Percentiles rank a stretch among this genome's conserved stretches.
Evolutionary conservation across 257 asterid genomes (phyloP).

Genomic region (Plantago ovata): DNA sequence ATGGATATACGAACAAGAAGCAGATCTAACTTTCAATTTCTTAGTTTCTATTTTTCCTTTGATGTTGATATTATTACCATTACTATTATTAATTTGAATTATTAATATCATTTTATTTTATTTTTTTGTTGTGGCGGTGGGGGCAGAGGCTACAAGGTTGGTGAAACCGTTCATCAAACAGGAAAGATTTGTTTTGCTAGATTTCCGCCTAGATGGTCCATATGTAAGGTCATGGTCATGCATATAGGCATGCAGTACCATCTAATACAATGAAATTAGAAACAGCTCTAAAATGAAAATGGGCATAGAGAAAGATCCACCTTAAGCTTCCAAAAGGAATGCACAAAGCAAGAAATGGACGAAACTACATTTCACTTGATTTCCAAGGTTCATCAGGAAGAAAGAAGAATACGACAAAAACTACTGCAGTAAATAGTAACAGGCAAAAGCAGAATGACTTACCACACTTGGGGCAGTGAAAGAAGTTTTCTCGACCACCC

Average conservation of each 20-base stretch:
- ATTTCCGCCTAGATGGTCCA: no score
- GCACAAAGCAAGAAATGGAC: not conserved
- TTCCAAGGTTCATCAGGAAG: conserved; percentile 10
- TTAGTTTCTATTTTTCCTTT: no score
- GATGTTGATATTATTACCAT: no score
- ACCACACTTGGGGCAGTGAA: conserved; percentile 93
- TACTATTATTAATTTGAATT: no score
- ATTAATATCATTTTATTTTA: no score
- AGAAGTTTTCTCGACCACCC: conserved; percentile 82
- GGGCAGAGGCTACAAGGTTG: no score
- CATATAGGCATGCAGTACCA: no score
- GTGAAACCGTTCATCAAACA: no score
- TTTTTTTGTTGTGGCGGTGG: no score
- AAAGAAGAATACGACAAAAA: not conserved
- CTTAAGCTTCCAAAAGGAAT: not conserved
- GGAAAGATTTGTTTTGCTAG: no score
- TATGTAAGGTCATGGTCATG: no score
- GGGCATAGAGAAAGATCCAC: not conserved
- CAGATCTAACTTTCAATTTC: conserved; percentile 1
- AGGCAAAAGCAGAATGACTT: conserved; percentile 17
- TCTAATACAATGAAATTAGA: not conserved
- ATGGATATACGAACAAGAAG: not conserved
- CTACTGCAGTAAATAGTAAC: not conserved
- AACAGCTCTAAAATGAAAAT: not conserved
- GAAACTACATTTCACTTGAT: conserved; percentile 1